Base-by-base conservation (phyloP, 257 asterid genomes). In the Verbena officinalis region DNA sequence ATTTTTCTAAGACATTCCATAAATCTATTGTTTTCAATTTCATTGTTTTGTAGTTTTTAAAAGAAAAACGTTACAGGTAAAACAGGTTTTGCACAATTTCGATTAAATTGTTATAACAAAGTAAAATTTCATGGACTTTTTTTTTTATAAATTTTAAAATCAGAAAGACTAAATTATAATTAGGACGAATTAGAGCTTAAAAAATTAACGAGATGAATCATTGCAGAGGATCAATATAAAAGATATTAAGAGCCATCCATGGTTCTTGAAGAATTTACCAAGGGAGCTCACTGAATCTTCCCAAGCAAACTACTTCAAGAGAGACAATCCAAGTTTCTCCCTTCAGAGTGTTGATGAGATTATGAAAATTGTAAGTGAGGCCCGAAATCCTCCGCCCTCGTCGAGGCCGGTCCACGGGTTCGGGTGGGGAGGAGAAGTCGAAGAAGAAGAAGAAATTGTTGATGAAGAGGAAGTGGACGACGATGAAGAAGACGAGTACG, bases 301-400 rank as follows among this genome's bases (percentile, higher is more conserved):
- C 49, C 96, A 85, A 78, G 87, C 84, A 33, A 53, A 74, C 0
- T 81, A 87, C 59, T 85, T 79, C 73, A 75, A 70, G 68, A 85
- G 36, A 64, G 85, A 83, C 33, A 66, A 79, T 56, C 81, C 96
- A 4, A 73, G 77, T 73, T 79, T 82, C 59, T 79, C 93, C 45
- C 85, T 81, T 68, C 93, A 87, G 21, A 85, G 75, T 65, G 51
- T 73, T 20, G 93, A 87, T 2, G 90, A 85, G 67, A 87, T 87
- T 59, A 87, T 87, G 96, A 81, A 87, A 58, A 85, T 87, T n/a
- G 93, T 85, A 3, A 63, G 74, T 24, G 89, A 49, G 9, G 55
- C 55, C 19, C 19, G 27, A 44, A 81, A 65, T 45, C 89, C 85
- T 1, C 85, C 90, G 3, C 69, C 78, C 1, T 0, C 51, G 0